Conservation (phyloP, 2,329 filamentous ascomycete species). For the Thermomyces lanuginosus region DNA sequence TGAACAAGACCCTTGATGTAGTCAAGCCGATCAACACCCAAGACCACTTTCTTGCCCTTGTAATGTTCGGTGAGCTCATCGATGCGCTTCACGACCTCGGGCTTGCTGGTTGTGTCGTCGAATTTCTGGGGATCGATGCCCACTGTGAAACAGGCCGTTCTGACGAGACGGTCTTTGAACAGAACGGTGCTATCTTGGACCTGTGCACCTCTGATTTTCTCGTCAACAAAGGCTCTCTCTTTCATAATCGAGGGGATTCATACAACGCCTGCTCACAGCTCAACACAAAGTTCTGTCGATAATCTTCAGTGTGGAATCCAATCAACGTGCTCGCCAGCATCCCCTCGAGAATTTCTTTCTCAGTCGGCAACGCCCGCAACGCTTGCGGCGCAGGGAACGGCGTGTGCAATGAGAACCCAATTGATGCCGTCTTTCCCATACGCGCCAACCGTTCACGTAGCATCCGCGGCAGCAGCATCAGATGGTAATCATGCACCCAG, state of each 20-base stretch:
- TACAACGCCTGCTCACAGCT: conserved; percentile 72
- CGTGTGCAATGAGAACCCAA: conserved; percentile 90
- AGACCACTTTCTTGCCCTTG: conserved; percentile 75
- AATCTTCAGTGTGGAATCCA: conserved; percentile 98
- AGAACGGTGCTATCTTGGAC: conserved; percentile 69
- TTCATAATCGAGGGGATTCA: too few species aligned
- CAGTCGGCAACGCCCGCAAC: conserved; percentile 76
- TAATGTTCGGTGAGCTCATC: conserved; percentile 65
- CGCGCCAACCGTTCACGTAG: conserved; percentile 56
- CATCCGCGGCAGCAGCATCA: conserved; percentile 88
- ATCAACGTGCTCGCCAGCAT: conserved; percentile 77
- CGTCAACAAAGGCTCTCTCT: too few species aligned
- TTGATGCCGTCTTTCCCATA: conserved; percentile 65
- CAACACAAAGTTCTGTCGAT: conserved; percentile 78
- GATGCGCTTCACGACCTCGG: conserved; percentile 66
- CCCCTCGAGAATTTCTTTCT: conserved; percentile 65
- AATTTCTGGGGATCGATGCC: conserved; percentile 94
- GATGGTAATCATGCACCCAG: conserved; percentile 93
- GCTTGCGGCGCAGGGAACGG: conserved; percentile 89
- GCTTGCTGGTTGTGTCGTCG: conserved; percentile 59
- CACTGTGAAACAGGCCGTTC: conserved; percentile 81
- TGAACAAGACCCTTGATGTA: conserved; percentile 96
- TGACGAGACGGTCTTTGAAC: conserved; percentile 65
- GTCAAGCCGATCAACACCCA: conserved; percentile 83
- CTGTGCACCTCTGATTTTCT: conserved; percentile 19